Evolutionary conservation across 441 rosid genomes (phyloP).

Genomic region (Manihot esculenta): DNA sequence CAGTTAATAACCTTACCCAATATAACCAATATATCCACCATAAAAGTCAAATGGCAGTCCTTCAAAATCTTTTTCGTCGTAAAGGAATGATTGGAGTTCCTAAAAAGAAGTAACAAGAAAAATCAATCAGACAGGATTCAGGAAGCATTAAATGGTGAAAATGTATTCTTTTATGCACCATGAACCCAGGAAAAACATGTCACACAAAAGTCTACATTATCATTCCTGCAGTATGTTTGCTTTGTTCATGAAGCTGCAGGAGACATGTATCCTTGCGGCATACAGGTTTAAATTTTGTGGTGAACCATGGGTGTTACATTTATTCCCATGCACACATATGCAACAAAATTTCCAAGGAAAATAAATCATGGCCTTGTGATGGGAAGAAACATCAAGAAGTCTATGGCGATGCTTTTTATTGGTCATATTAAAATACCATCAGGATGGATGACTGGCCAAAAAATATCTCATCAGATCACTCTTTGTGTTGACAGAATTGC

Average conservation of each 20-base stretch:
- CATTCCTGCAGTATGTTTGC: background rate
- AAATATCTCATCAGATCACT: background rate
- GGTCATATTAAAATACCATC: background rate
- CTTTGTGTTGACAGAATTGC: background rate
- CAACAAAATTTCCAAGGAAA: background rate
- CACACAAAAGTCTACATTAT: background rate
- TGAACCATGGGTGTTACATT: background rate
- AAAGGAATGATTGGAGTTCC: slow-evolving; percentile 75
- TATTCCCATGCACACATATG: background rate
- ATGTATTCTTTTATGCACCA: background rate
- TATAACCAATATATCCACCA: slow-evolving; percentile 93
- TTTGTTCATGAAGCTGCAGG: background rate
- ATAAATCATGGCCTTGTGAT: background rate
- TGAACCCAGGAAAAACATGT: background rate
- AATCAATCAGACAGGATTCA: slow-evolving; percentile 9
- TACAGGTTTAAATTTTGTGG: background rate
- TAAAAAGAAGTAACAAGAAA: slow-evolving; percentile 27
- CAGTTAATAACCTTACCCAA: slow-evolving; percentile 58
- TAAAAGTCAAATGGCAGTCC: slow-evolving; percentile 88
- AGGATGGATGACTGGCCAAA: background rate
- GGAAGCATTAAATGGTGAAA: background rate
- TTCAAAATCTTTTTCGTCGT: slow-evolving; percentile 69
- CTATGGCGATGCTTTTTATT: background rate
- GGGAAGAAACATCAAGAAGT: background rate
- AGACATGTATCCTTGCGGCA: background rate